Evolutionary conservation across 192 early-diverging fungal species (phyloP), one percentile per base, ranked within the genome.

Genomic region (Podila verticillata): DNA sequence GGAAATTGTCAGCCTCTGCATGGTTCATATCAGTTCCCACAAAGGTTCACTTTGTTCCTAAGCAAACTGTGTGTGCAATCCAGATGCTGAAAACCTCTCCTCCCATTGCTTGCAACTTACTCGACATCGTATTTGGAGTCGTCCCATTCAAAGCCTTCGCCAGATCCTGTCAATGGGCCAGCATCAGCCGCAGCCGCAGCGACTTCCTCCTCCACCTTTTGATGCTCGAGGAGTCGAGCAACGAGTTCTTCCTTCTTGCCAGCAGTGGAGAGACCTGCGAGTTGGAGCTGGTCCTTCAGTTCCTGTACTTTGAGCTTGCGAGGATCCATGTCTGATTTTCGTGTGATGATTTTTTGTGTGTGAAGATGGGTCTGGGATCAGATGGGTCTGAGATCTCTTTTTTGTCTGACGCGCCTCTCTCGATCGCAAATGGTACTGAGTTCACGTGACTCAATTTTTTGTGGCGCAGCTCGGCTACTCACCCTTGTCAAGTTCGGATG

Each of bases 181-280:
- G 26, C 63, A 28, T 17, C 77, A 36, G 65, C 77, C 44, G 24
- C 26, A 9, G 62, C 73, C 19, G 72, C 73, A 7, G 51, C 51
- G 24, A 54, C 51, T 8, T 82, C 81, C 47, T 86, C 85, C 22
- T 80, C 82, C 17, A 74, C 73, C 56, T 87, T 79, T 67, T 86
- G 82, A 57, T 91, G 84, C 57, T 88, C 84, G 39, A 92, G 56
- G 19, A 92, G 70, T 57, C 91, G 84, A 24, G 84, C 82, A 59
- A 92, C 83, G 36, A 92, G 75, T 24, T 92, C 91, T 22, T 91
- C 90, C 72, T 92, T 92, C 68, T 89, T 92, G 30, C 91, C 91
- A 44, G 82, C 82, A 58, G 83, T 82, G 15, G 90, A 84, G 51
- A 92, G 74, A 49, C 84, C 84, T 29, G 74, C 75, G 47, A 87